Evolutionary conservation across 164 flowering plant species (phyloP), one percentile per base, ranked within the genome.

Genomic region (Liriodendron chinense): DNA sequence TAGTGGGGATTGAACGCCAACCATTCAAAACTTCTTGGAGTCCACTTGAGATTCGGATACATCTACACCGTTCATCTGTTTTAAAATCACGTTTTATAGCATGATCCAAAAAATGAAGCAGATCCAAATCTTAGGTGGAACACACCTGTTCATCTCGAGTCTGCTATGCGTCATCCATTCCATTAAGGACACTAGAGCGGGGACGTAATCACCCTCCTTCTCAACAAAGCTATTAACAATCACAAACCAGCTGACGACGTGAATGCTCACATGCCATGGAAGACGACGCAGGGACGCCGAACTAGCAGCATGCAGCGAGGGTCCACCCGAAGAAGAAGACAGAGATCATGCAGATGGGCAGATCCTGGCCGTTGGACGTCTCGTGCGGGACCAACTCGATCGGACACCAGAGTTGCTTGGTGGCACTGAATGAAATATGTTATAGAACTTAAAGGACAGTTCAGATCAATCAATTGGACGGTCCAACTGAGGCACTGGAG

Each of bases 271-370:
- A 86, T 82, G 3, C 84, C 85, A 43, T 84, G 85, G 34, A 78
- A 86, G 2, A 80, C 80, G 0, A 86, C 85, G 16, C n/a, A 2
- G 86, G 86, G 22, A 86, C 61, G 0, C 68, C 72, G 12, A 82
- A 78, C 3, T 56, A 21, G 1, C 62, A 66, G 49, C 84, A 84
- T 0, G 72, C 10, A 1, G 26, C 63, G 0, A 79, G 73, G 1
- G 88, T 83, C 82, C 84, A 86, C 0, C 84, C 81, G 0, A 81
- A 59, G 72, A 84, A 82, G 75, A 81, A 78, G 28, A 84, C 84
- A 0, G 86, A 78, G 70, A 86, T 81, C 2, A 86, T 76, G 66
- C 87, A 82, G n/a, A 78, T 20, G 14, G 88, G 85, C 0, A 69
- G 82, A 13, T 49, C 74, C 7, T 1, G 48, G 6, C 3, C 72